Percentiles rank a stretch among this genome's conserved stretches.
These are phyloP conservation scores for Ottelia alismoides DNA, from an alignment of 106 monocot genomes.

Conservation along the genomic window DNA sequence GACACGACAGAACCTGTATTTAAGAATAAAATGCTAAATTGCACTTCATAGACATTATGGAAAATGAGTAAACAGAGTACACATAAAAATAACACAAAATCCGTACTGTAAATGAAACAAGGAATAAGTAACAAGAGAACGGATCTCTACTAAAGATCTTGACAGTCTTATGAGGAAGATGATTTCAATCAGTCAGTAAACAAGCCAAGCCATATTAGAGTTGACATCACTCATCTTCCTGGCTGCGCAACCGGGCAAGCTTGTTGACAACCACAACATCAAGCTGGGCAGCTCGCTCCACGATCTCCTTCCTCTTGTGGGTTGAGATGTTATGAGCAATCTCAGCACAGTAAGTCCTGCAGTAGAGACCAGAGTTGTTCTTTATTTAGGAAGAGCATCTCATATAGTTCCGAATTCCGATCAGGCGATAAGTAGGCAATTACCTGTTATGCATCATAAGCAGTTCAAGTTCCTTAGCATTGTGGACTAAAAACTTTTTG, in stretches of 20 bases:
- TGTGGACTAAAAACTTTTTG: slow-evolving; percentile 24
- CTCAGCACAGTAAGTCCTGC: slow-evolving; percentile 58
- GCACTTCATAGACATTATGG: too few relatives aligned
- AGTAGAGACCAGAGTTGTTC: not conserved
- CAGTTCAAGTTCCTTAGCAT: slow-evolving; percentile 24
- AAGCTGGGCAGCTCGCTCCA: slow-evolving; percentile 53
- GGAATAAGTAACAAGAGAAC: too few relatives aligned
- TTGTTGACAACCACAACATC: slow-evolving; percentile 64
- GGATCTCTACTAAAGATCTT: too few relatives aligned
- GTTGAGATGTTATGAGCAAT: slow-evolving; percentile 62
- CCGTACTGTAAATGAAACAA: too few relatives aligned
- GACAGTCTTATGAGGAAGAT: too few relatives aligned
- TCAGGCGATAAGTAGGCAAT: not conserved
- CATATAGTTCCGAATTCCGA: not conserved
- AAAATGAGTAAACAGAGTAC: too few relatives aligned
- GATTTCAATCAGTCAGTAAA: too few relatives aligned
- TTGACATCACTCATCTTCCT: slow-evolving; percentile 72
- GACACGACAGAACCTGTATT: too few relatives aligned
- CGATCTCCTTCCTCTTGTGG: slow-evolving; percentile 54
- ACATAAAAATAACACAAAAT: too few relatives aligned
- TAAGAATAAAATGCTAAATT: too few relatives aligned
- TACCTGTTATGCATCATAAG: slow-evolving; percentile 48
- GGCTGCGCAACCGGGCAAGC: slow-evolving; percentile 55
- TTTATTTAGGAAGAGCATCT: not conserved
- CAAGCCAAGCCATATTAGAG: too few relatives aligned